Evolutionary conservation across 139 green algal species (phyloP).

Genomic region (Chlorella sp.): DNA sequence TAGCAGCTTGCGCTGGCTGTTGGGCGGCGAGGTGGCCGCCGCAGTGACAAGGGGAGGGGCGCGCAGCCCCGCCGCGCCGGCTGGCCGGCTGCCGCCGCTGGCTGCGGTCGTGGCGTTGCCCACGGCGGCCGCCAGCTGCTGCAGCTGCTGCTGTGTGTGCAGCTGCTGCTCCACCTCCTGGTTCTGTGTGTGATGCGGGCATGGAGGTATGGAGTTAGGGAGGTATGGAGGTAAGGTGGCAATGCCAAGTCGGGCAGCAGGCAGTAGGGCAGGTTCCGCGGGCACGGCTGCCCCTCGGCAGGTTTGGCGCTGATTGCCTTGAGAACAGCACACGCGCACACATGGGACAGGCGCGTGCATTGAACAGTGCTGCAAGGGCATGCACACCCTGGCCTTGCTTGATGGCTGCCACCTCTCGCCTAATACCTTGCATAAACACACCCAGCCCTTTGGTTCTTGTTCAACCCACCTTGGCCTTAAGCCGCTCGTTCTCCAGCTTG

Average conservation of each 20-base stretch:
- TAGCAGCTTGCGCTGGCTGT: slow-evolving; percentile 27
- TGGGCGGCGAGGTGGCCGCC: not conserved
- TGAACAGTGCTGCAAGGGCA: too few species aligned
- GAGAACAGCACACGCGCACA: not conserved
- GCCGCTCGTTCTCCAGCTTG: slow-evolving; percentile 21
- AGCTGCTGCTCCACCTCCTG: slow-evolving; percentile 23
- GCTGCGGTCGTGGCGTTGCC: not conserved
- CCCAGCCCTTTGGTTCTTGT: too few species aligned
- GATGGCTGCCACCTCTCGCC: not conserved
- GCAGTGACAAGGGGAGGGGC: not conserved
- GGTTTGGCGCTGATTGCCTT: too few species aligned
- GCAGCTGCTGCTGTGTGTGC: slow-evolving; percentile 24
- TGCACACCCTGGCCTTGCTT: not conserved
- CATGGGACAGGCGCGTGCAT: not conserved
- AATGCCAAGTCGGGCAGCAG: too few species aligned
- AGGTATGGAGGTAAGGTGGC: too few species aligned
- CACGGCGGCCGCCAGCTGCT: slow-evolving; percentile 21
- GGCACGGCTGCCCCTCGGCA: too few species aligned
- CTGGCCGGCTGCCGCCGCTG: not conserved
- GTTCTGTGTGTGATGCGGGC: not conserved
- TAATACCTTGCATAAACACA: not conserved
- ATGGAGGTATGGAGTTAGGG: too few species aligned
- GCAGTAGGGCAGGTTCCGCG: too few species aligned
- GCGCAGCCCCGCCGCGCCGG: too few species aligned
- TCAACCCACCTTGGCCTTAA: slow-evolving; percentile 26